phyloP scores from a whole-genome alignment of 192 early-diverging fungal genomes.

The Umbelopsis isabellina region DNA sequence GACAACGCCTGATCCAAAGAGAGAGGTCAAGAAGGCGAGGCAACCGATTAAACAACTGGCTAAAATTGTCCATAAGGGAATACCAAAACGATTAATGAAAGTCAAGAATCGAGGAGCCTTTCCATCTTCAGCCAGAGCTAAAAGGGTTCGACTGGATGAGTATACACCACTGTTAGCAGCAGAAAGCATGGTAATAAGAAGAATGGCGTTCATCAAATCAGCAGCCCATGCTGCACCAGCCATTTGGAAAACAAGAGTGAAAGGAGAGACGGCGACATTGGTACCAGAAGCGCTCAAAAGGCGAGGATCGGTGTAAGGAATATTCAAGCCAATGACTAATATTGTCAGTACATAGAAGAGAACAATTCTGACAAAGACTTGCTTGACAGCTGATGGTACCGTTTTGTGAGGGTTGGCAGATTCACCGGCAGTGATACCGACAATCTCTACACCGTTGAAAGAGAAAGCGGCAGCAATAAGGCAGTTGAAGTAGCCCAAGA shows the following conservation, averaged over 20 bases:
- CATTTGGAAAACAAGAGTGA: slow-evolving; percentile 66
- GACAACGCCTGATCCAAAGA: slow-evolving; percentile 70
- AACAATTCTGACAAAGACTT: slow-evolving; percentile 83
- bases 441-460: slow-evolving; percentile 87
- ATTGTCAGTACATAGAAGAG: slow-evolving; percentile 86
- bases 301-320: slow-evolving; percentile 65
- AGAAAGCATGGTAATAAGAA: slow-evolving; percentile 67
- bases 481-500: slow-evolving; percentile 66
- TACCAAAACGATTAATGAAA: slow-evolving; percentile 61
- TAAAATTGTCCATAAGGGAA: slow-evolving; percentile 62
- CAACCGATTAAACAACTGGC: slow-evolving; percentile 69
- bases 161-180: slow-evolving; percentile 90
- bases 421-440: slow-evolving; percentile 91
- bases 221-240: slow-evolving; percentile 66
- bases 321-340: slow-evolving; percentile 84
- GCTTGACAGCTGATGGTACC: slow-evolving; percentile 70
- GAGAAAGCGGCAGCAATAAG: slow-evolving; percentile 82
- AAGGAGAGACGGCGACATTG: slow-evolving; percentile 66
- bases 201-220: slow-evolving; percentile 74
- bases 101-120: slow-evolving; percentile 74
- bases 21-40: slow-evolving; percentile 62
- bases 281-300: slow-evolving; percentile 55
- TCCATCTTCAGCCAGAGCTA: slow-evolving; percentile 74
- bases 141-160: slow-evolving; percentile 80
- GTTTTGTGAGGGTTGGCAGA: slow-evolving; percentile 82